These are phyloP conservation scores for Ilyonectria sp. DNA, from an alignment of 2,329 filamentous ascomycete species.

Conservation along the genomic window DNA sequence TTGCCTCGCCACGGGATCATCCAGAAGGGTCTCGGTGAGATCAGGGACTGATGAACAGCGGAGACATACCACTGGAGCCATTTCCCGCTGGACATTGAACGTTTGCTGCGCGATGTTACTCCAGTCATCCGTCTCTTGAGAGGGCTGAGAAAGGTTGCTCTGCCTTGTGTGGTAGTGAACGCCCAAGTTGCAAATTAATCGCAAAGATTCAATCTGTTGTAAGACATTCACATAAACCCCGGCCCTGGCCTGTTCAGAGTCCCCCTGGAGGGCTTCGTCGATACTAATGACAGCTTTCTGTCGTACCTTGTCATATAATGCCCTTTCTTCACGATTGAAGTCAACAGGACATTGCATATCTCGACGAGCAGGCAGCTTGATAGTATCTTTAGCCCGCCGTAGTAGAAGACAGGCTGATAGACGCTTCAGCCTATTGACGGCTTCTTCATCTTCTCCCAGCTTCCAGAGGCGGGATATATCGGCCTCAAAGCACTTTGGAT, in stretches of 20 bases:
- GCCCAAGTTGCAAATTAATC: conserved; percentile 64
- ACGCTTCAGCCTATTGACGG: conserved; percentile 56
- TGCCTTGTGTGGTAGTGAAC: conserved; percentile 55
- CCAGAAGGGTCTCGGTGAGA: conserved; percentile 39
- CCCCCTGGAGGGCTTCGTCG: conserved; percentile 51
- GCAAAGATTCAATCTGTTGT: conserved; percentile 61
- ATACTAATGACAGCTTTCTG: conserved; percentile 49
- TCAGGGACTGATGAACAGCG: conserved; percentile 48
- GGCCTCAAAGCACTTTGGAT: conserved; percentile 29
- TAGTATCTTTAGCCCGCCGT: conserved; percentile 55
- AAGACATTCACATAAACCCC: conserved; percentile 58
- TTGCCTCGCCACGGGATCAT: conserved; percentile 18
- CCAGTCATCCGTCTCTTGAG: conserved; percentile 35
- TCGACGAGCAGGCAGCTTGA: conserved; percentile 55
- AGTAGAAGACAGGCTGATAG: conserved; percentile 58
- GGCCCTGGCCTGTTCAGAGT: conserved; percentile 16
- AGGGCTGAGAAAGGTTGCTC: conserved; percentile 13
- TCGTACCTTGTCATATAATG: conserved; percentile 53
- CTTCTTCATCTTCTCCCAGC: conserved; percentile 52
- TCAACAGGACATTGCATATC: conserved; percentile 55
- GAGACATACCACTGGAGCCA: conserved; percentile 46
- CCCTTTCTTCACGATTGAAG: conserved; percentile 54
- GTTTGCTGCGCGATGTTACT: conserved; percentile 48
- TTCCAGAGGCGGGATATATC: conserved; percentile 55
- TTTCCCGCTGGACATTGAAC: conserved; percentile 53